Percentiles rank a stretch among this genome's conserved stretches.
Evolutionary conservation across 106 monocot species (phyloP).

Genomic region (Agapanthus africanus): DNA sequence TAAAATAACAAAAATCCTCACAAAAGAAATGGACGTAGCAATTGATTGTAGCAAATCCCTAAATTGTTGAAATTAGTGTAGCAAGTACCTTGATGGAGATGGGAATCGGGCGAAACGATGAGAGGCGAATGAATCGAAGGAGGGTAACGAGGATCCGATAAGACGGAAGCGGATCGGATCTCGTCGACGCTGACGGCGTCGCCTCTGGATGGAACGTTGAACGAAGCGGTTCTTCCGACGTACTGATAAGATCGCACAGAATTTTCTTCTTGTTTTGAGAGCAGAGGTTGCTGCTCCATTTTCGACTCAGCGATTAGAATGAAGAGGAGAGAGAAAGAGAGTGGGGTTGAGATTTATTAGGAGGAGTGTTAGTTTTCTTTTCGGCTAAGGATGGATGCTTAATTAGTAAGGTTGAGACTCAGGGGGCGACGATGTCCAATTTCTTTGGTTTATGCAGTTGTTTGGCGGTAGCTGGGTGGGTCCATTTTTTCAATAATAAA

Average conservation of each 20-base stretch:
- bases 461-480: no score
- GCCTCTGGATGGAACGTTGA: constrained; percentile 16
- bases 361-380: constrained; percentile 3
- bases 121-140: constrained; percentile 46
- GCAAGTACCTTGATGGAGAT: constrained; percentile 33
- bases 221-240: constrained; percentile 38
- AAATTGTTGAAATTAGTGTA: no score
- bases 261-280: neutral
- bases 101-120: constrained; percentile 21
- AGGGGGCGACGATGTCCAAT: neutral
- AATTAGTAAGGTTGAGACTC: neutral
- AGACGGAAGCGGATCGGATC: constrained; percentile 43
- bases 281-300: constrained; percentile 30
- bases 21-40: no score
- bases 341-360: neutral
- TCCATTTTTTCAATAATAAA: no score
- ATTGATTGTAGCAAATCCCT: no score
- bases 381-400: neutral
- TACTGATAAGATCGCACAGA: constrained; percentile 31
- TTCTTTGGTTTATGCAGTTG: no score
- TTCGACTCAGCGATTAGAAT: neutral
- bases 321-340: no score
- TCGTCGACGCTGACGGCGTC: constrained; percentile 49
- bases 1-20: no score
- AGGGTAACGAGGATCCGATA: constrained; percentile 34